A percentile compares a stretch with the other conserved stretches of the same genome.
These are phyloP conservation scores for Durusdinium trenchii DNA, from an alignment of 73 alveolate species.

Conservation along the genomic window DNA sequence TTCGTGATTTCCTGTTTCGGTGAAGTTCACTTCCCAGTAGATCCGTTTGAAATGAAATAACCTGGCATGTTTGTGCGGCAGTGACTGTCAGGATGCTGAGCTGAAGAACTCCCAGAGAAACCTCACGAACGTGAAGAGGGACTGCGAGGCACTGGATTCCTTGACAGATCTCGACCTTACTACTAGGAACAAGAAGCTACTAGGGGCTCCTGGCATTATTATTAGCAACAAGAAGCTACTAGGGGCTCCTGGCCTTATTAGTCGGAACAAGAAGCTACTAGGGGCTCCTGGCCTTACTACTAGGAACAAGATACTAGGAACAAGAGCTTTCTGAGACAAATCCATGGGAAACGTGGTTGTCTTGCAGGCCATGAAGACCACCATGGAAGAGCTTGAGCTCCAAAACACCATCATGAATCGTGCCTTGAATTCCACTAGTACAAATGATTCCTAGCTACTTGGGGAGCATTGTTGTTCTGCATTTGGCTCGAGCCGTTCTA, in stretches of 20 bases:
- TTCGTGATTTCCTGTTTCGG: background rate
- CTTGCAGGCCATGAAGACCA: constrained; percentile 57
- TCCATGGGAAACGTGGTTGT: too few species aligned
- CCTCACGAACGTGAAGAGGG: constrained; percentile 62
- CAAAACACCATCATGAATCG: constrained; percentile 91
- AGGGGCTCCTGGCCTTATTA: too few species aligned
- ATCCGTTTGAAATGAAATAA: background rate
- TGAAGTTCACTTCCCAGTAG: background rate
- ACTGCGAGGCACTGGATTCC: constrained; percentile 54
- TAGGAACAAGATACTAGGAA: too few species aligned
- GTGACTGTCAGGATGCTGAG: constrained; percentile 72
- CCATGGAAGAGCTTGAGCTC: constrained; percentile 93
- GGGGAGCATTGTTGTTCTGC: background rate
- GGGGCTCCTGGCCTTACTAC: too few species aligned
- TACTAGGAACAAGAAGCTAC: too few species aligned
- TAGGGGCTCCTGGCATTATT: too few species aligned
- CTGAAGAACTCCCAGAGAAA: constrained; percentile 73
- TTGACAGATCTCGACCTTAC: too few species aligned
- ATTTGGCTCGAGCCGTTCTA: background rate
- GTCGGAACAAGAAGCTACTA: too few species aligned
- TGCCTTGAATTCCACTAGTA: background rate
- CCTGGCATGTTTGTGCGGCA: background rate
- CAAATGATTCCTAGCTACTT: background rate
- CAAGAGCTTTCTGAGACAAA: too few species aligned
- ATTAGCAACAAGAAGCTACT: too few species aligned